Percentiles rank a stretch among this genome's conserved stretches.
phyloP scores from a whole-genome alignment of 768 basidiomycete genomes.

The Serendipita sp. region DNA sequence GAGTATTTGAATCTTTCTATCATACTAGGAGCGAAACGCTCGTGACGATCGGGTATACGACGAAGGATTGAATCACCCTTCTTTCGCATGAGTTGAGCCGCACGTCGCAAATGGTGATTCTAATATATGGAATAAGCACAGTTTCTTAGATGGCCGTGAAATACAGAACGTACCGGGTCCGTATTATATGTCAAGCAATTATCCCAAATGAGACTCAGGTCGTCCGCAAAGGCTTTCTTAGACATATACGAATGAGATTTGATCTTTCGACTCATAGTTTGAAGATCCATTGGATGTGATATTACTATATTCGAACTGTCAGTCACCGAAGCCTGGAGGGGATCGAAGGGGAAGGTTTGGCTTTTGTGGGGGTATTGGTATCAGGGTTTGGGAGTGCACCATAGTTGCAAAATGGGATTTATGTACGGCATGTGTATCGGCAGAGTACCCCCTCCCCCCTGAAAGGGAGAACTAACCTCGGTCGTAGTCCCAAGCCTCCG shows the following conservation, averaged over 20 bases:
- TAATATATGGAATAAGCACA: conserved; percentile 18
- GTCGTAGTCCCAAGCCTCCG: conserved; percentile 87
- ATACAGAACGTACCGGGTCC: conserved; percentile 50
- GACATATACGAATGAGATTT: conserved; percentile 85
- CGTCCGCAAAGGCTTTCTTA: conserved; percentile 84
- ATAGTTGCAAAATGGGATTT: background rate
- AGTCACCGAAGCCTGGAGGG: background rate
- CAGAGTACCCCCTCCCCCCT: background rate
- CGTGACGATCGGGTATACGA: conserved; percentile 78
- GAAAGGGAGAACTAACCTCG: conserved; percentile 40
- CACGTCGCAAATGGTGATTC: conserved; percentile 78
- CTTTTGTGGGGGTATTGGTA: background rate
- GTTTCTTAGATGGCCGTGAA: background rate
- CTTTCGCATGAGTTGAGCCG: conserved; percentile 60
- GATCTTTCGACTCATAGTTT: conserved; percentile 84
- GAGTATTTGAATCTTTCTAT: conserved; percentile 1
- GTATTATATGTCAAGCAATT: conserved; percentile 92
- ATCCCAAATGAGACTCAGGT: conserved; percentile 91
- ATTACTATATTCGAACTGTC: conserved; percentile 48
- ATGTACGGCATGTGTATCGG: conserved; percentile 2
- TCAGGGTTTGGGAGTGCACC: background rate
- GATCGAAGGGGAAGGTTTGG: background rate
- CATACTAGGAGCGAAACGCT: conserved; percentile 45
- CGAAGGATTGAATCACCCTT: conserved; percentile 78
- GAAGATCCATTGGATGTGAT: conserved; percentile 86